Evolutionary conservation across 2,329 filamentous ascomycete species (phyloP).

Genomic region (Aspergillus unguis): DNA sequence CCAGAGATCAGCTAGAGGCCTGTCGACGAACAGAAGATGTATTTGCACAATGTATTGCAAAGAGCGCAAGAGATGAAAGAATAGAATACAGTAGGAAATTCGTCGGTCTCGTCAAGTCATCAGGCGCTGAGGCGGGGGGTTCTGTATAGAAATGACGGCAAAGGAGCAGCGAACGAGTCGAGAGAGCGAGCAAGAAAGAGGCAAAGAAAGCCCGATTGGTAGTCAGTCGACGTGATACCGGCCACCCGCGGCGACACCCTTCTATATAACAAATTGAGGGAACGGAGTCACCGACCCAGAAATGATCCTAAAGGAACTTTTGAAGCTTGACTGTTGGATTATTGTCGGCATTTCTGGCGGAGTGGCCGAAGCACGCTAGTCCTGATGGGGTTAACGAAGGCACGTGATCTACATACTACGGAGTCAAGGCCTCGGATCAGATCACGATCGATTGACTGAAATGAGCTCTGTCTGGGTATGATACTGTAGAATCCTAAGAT

Average conservation of each 20-base stretch:
- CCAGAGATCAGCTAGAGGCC: conserved; percentile 4
- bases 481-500: too few relatives aligned
- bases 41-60: conserved; percentile 15
- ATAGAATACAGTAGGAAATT: conserved; percentile 36
- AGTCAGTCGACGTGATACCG: neutral
- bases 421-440: neutral
- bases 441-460: too few relatives aligned
- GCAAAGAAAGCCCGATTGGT: conserved; percentile 1
- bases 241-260: conserved; percentile 8
- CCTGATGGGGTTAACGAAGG: conserved; percentile 14
- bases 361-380: conserved; percentile 14
- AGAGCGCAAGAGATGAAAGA: conserved; percentile 18
- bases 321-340: conserved; percentile 17
- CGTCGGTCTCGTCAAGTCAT: conserved; percentile 43
- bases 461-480: too few relatives aligned
- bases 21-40: conserved; percentile 9
- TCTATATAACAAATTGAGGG: conserved; percentile 13
- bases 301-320: conserved; percentile 15
- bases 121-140: conserved; percentile 24
- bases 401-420: conserved; percentile 21
- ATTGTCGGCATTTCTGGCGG: conserved; percentile 17
- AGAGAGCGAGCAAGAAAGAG: conserved; percentile 5
- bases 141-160: conserved; percentile 16
- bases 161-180: neutral
- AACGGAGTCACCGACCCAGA: conserved; percentile 15